Evolutionary conservation across 768 basidiomycete genomes (phyloP).

Genomic region (Naganishia vaughanmartiniae): DNA sequence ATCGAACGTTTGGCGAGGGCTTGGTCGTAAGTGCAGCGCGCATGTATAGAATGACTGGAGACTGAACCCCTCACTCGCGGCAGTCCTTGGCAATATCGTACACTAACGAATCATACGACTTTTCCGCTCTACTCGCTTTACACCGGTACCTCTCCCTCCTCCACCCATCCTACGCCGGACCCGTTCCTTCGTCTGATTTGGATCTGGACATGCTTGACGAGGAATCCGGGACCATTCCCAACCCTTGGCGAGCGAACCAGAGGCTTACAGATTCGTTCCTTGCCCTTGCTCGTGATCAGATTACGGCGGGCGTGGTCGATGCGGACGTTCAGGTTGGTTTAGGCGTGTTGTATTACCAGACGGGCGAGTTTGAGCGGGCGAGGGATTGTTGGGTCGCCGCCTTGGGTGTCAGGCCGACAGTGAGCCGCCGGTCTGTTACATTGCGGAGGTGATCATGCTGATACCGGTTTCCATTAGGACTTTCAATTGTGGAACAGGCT

Average conservation of each 20-base stretch:
- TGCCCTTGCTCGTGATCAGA: slow-evolving; percentile 75
- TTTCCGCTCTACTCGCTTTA: slow-evolving; percentile 78
- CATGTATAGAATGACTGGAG: background rate
- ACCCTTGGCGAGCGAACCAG: slow-evolving; percentile 75
- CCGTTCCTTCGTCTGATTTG: slow-evolving; percentile 36
- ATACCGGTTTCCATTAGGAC: slow-evolving; percentile 59
- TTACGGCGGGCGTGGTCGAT: slow-evolving; percentile 66
- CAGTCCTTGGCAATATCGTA: slow-evolving; percentile 94
- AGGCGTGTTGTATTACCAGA: slow-evolving; percentile 88
- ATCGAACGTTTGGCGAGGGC: slow-evolving; percentile 40
- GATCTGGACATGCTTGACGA: slow-evolving; percentile 24
- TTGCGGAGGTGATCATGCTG: background rate
- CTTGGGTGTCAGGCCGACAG: slow-evolving; percentile 70
- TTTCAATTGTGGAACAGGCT: slow-evolving; percentile 93
- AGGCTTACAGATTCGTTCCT: slow-evolving; percentile 80
- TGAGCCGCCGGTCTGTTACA: slow-evolving; percentile 47
- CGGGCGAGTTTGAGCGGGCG: slow-evolving; percentile 77
- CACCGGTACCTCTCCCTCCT: slow-evolving; percentile 76
- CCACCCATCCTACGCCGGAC: slow-evolving; percentile 58
- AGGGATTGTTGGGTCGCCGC: slow-evolving; percentile 94
- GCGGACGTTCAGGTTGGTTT: slow-evolving; percentile 90
- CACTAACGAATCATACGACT: slow-evolving; percentile 88
- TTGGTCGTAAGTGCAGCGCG: slow-evolving; percentile 31
- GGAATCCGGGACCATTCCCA: slow-evolving; percentile 29
- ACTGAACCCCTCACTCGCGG: background rate